Base-by-base conservation (phyloP, 306 rosid genomes). In the Ormosia semicastrata region DNA sequence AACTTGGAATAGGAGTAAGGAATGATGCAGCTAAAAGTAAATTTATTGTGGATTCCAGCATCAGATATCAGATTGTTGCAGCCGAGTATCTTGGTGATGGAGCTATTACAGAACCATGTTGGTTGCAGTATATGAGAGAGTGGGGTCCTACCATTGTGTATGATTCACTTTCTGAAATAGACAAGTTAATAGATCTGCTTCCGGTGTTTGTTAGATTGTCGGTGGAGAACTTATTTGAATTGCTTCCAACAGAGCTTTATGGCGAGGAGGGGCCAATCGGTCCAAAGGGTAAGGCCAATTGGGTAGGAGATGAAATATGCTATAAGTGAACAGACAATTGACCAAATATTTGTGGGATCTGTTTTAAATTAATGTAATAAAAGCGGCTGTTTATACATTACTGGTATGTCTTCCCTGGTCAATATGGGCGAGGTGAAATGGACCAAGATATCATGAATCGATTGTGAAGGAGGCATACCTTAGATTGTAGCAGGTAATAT, bases 241-340 rank as follows among this genome's bases (percentile, higher is more conserved):
- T 95, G 85, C 92, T 95, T 83, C 98, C 99, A 3, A 92, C 96
- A 0, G 96, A 93, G 85, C 90, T 95, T 66, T 95, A 89, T 29
- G 90, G 99, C 1, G 99, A 95, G 85, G 97, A 92, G 87, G 98
- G 99, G 14, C 99, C 99, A 65, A 95, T 97, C 7, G 99, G 98
- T 60, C 99, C 99, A 17, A 95, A 95, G 83, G 98, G 86, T 87
- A 95, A 95, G 89, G 88, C 82, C 64, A 94, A 92, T 64, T 94
- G 99, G 98, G 69, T 52, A 15, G 99, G 97, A 52, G 98, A 95
- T 85, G 98, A 95, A 88, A 24, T 24, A 24, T 24, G 24, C 24
- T 24, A 24, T 24, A 24, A 24, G 24, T 24, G 24, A 24, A 24
- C 24, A 24, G 24, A 24, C 24, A 24, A 24, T 24, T 24, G 24